phyloP scores from a whole-genome alignment of 2,329 filamentous ascomycete species.

The Cadophora malorum region DNA sequence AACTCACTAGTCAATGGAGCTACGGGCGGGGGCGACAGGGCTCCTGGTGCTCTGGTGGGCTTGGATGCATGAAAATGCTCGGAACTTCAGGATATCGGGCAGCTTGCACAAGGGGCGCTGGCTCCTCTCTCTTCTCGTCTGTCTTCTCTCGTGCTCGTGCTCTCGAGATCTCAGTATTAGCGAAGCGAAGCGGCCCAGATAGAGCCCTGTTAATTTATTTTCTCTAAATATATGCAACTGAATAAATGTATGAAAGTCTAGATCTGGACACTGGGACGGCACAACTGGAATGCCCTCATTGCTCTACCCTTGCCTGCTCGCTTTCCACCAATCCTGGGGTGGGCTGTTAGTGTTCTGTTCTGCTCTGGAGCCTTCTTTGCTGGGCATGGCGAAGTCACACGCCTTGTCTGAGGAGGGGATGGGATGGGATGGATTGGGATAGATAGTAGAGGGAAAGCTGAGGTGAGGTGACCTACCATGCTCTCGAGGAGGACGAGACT shows the following conservation, averaged over 20 bases:
- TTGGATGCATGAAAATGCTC: constrained; percentile 11
- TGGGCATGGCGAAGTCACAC: constrained; percentile 12
- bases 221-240: background rate
- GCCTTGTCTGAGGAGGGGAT: constrained; percentile 6
- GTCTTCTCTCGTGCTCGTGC: background rate
- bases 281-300: constrained; percentile 1
- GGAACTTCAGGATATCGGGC: constrained; percentile 3
- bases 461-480: constrained; percentile 4
- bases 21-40: constrained; percentile 16
- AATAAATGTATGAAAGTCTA: background rate
- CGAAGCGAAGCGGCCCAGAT: background rate
- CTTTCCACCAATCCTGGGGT: constrained; percentile 6
- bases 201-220: background rate
- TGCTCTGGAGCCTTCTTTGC: constrained; percentile 5
- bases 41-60: constrained; percentile 2
- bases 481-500: background rate
- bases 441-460: background rate
- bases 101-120: background rate
- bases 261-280: constrained; percentile 3
- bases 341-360: constrained; percentile 4
- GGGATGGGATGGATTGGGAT: background rate
- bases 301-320: background rate
- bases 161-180: background rate
- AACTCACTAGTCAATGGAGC: constrained; percentile 5
- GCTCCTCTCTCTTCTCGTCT: background rate